Base-by-base conservation (phyloP, 192 early-diverging fungal species). In the Pilobolus umbonatus region DNA sequence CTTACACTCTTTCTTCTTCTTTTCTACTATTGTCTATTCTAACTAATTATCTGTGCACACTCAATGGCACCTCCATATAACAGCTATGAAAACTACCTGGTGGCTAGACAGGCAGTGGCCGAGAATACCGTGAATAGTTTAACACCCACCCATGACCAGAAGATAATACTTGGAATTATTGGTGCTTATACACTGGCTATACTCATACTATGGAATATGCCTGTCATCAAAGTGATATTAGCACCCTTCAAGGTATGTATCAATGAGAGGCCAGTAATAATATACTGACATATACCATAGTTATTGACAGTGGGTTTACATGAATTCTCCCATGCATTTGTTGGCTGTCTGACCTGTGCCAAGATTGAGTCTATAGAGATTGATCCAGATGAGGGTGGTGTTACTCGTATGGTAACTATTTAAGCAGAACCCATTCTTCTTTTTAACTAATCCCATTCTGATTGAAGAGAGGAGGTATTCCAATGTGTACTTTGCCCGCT, bases 291-390 rank as follows among this genome's bases (percentile, higher is more conserved):
- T 40, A 29, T 44, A 14, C 6, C 5, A 9, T 67, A 89, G 87
- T 75, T 95, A 29, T 76, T 94, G 9, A 92, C 91, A 0, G 94
- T 98, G 39, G 90, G 88, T 17, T 68, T 98, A 39, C 96, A 98
- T 65, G 96, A 98, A 71, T 96, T 96, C 67, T 86, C 91, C 26
- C 94, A 98, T 68, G 96, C 94, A 1, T 77, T 79, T 26, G 92
- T 92, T 19, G 92, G 90, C 0, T 75, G 81, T 32, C 81, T 84
- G 56, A 97, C 94, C n/a, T 91, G 94, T 19, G 96, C 87, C 14
- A 84, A 85, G 54, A 89, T 98, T 12, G 79, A 88, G 51, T 87
- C 87, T 19, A 93, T 98, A 46, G 85, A 87, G 19, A 82, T 98
- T 44, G 88, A 98, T 59, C 94, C 96, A 5, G 83, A 95, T 68